A percentile compares a stretch with the other conserved stretches of the same genome.
phyloP scores from a whole-genome alignment of 495 filamentous ascomycete species.

The Neurospora sp. region DNA sequence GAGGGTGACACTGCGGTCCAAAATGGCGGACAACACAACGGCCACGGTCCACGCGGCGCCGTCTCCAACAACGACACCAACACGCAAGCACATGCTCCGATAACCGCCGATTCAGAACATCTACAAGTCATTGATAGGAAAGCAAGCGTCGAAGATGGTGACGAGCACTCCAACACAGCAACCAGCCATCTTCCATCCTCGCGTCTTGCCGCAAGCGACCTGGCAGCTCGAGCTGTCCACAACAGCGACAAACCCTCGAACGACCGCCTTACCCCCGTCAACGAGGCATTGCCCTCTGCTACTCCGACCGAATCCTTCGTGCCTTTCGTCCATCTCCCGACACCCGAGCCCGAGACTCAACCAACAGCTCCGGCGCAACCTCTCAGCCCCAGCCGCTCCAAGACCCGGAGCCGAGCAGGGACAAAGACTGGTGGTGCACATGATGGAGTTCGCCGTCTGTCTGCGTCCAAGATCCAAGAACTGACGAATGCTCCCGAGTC shows the following conservation, averaged over 20 bases:
- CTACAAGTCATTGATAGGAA: background rate
- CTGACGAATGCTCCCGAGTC: constrained; percentile 44
- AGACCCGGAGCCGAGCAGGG: constrained; percentile 19
- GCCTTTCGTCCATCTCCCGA: background rate
- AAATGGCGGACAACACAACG: background rate
- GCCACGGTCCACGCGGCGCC: background rate
- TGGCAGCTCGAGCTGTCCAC: background rate
- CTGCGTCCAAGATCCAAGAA: constrained; percentile 45
- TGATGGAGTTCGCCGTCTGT: constrained; percentile 41
- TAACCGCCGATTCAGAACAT: background rate
- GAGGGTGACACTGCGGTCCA: background rate
- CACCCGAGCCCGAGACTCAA: background rate
- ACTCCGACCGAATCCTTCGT: background rate
- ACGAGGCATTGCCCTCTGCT: constrained; percentile 2
- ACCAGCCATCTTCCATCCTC: constrained; percentile 10
- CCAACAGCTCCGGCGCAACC: background rate
- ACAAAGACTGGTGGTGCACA: constrained; percentile 26
- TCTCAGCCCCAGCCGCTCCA: background rate
- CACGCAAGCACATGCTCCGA: background rate
- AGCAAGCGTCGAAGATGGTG: background rate
- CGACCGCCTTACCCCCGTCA: constrained; percentile 22
- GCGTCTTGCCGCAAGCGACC: constrained; percentile 1
- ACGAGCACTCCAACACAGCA: background rate
- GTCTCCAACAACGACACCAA: background rate
- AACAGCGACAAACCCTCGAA: constrained; percentile 11